Percentiles rank a stretch among this genome's conserved stretches.
Evolutionary conservation across 805 yeast species (phyloP).

Genomic region (Suhomyces pyralidae): DNA sequence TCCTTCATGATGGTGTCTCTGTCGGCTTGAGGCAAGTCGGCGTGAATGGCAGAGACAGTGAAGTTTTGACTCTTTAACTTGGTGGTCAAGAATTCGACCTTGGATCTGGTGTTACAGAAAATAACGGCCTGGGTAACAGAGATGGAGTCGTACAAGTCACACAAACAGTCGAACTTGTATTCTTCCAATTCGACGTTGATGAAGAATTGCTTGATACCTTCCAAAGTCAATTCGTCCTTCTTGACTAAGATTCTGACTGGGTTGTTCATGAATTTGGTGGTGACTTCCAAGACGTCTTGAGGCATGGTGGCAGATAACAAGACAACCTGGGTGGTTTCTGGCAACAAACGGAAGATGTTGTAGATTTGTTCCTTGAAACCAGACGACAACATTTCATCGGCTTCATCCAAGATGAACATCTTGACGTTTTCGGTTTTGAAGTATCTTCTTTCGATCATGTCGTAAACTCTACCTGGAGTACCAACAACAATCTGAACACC

Average conservation of each 20-base stretch:
- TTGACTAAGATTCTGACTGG: constrained; percentile 93
- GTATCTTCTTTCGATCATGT: constrained; percentile 82
- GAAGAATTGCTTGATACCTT: constrained; percentile 92
- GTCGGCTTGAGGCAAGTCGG: constrained; percentile 91
- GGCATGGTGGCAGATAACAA: constrained; percentile 95
- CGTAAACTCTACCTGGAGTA: constrained; percentile 94
- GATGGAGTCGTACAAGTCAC: constrained; percentile 91
- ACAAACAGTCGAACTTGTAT: constrained; percentile 90
- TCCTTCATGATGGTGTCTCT: constrained; percentile 95
- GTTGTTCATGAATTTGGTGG: constrained; percentile 89
- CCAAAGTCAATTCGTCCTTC: constrained; percentile 91
- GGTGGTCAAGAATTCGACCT: constrained; percentile 85
- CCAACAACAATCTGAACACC: constrained; percentile 95
- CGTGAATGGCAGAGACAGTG: constrained; percentile 93
- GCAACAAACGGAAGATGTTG: constrained; percentile 86
- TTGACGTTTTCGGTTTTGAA: constrained; percentile 73
- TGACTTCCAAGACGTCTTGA: constrained; percentile 84
- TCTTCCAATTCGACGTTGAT: constrained; percentile 90
- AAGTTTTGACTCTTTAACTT: constrained; percentile 75
- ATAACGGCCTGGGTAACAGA: constrained; percentile 97
- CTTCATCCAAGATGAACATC: constrained; percentile 94
- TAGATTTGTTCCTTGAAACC: constrained; percentile 96
- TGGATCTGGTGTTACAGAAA: constrained; percentile 92
- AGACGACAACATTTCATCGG: constrained; percentile 90
- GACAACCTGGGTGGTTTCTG: constrained; percentile 88